These are phyloP conservation scores for Penicillium sp. DNA, from an alignment of 2,329 filamentous ascomycete species.

Conservation along the genomic window DNA sequence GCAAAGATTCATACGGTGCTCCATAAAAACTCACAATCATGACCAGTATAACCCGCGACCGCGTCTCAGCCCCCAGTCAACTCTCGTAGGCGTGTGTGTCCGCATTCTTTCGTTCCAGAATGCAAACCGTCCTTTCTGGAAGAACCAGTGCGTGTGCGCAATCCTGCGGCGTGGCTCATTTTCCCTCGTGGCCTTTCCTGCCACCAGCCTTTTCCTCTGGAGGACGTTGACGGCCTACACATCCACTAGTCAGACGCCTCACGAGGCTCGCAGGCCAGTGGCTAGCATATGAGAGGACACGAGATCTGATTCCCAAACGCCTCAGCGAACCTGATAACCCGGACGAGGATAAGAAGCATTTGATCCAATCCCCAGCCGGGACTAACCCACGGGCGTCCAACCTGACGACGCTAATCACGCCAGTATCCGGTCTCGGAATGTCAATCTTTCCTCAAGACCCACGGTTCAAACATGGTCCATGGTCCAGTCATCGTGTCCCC, in stretches of 20 bases:
- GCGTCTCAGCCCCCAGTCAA: background rate
- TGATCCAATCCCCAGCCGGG: slow-evolving; percentile 16
- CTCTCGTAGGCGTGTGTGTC: background rate
- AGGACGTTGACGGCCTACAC: background rate
- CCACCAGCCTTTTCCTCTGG: background rate
- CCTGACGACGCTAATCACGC: slow-evolving; percentile 23
- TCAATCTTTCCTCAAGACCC: slow-evolving; percentile 21
- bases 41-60: background rate
- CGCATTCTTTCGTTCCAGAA: background rate
- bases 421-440: slow-evolving; percentile 29
- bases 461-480: slow-evolving; percentile 18
- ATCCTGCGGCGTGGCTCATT: slow-evolving; percentile 10
- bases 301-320: background rate
- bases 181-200: background rate
- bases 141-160: slow-evolving; percentile 14
- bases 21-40: background rate
- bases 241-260: background rate
- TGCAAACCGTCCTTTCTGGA: background rate
- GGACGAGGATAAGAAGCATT: slow-evolving; percentile 7
- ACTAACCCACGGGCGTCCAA: slow-evolving; percentile 23
- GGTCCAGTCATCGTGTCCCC: slow-evolving; percentile 6
- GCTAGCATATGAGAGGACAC: background rate
- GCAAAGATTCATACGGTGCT: background rate
- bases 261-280: background rate
- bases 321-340: background rate